These are phyloP conservation scores for Elsinoe batatas DNA, from an alignment of 2,329 filamentous ascomycete genomes.

Conservation along the genomic window DNA sequence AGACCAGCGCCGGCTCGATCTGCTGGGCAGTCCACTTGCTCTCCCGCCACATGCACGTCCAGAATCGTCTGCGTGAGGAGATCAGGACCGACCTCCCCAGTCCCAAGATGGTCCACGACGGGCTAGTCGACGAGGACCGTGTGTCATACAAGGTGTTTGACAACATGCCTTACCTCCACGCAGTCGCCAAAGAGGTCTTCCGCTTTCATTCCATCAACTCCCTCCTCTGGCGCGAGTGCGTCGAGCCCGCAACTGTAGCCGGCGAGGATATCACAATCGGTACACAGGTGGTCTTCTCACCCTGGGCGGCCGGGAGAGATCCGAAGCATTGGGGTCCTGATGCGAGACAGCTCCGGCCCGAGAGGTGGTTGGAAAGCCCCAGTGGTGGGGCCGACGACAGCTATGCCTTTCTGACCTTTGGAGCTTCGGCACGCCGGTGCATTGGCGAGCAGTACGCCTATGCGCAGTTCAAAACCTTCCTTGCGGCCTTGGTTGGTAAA, in stretches of 20 bases:
- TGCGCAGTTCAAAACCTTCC: constrained; percentile 3
- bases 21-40: constrained; percentile 16
- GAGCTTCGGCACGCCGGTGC: not conserved
- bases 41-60: constrained; percentile 11
- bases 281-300: not conserved
- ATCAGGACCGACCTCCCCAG: constrained; percentile 8
- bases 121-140: not conserved
- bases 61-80: constrained; percentile 14
- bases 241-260: not conserved
- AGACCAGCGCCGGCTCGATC: constrained; percentile 11
- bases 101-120: not conserved
- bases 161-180: constrained; percentile 15
- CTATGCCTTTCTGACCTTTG: not conserved
- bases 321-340: not conserved
- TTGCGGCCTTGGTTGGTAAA: constrained; percentile 12
- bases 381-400: not conserved
- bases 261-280: not conserved
- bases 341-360: not conserved
- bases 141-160: not conserved
- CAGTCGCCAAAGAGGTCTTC: constrained; percentile 16
- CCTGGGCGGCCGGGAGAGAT: not conserved
- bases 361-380: not conserved
- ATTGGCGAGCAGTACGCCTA: not conserved
- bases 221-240: constrained; percentile 15
- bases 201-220: constrained; percentile 17